Evolutionary conservation across 176 grass and related monocot species (phyloP), one percentile per base, ranked within the genome.

Genomic region (Hyparrhenia diplandra): DNA sequence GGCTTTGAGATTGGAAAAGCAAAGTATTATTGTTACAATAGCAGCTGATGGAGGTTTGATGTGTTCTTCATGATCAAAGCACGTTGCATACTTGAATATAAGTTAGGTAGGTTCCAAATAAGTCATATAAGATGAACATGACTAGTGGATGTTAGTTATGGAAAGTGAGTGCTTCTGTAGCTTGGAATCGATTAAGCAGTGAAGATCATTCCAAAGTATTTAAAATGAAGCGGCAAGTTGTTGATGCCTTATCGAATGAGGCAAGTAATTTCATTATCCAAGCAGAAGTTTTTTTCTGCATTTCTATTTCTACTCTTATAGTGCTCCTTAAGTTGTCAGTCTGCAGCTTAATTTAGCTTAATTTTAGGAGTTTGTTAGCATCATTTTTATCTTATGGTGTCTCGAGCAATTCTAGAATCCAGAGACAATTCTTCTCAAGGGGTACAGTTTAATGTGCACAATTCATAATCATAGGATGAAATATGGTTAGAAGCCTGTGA

Each of bases 251-350:
- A 74, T 74, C 76, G 49, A 78, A 78, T 69, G 55, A 91, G 89
- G 89, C 86, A 88, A 88, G 89, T 91, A 85, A 61, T 88, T 88
- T 88, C 51, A 88, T 69, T 74, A 57, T 70, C 34, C 46, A 20
- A 30, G 40, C 54, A 64, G 82, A 80, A 70, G 45, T 64, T 84
- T 37, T n/a, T n/a, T 40, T 52, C 57, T 54, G 14, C 24, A 51
- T 80, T 79, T n/a, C n/a, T n/a, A n/a, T n/a, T n/a, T 82, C 54
- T 90, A 55, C 51, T 55, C 51, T 55, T 55, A 17, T 49, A 60
- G 36, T 45, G 55, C 60, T 74, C 9, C 62, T 62, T 78, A 69
- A 51, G 23, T 51, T 85, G 13, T 76, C 54, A 70, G 17, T 75
- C 80, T 85, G 21, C 10, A 55, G 52, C 14, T 80, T 84, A 62